Evolutionary conservation across 2,329 filamentous ascomycete genomes (phyloP), one percentile per base, ranked within the genome.

Genomic region (Fusarium nematophilum): DNA sequence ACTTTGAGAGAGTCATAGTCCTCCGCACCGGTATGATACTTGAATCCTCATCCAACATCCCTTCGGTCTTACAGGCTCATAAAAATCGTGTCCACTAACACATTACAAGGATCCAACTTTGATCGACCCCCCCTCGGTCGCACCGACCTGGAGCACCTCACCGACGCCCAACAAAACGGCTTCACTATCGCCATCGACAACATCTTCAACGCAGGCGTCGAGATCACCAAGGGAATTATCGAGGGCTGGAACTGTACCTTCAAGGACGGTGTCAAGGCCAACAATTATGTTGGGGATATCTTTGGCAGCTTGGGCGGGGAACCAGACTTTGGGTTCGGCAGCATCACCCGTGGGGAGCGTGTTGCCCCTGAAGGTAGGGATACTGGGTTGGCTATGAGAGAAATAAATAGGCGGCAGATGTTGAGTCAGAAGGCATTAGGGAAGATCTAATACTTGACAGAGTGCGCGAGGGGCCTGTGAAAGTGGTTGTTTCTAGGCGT

Each of bases 271-370:
- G 73, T 92, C 31, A 70, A 76, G 57, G 75, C 88, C 0, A 76
- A 70, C 2, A 91, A 91, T 66, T 92, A 92, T 65, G 75, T 91
- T 30, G 89, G 89, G 6, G 88, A 91, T 68, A 87, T 92, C 48
- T 88, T 91, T 62, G 89, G 88, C 11, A 87, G 83, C 9, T 74
- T 92, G 4, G 88, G 88, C 2, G 88, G 87, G 2, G 71, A 74
- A 33, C 88, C 88, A 0, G 86, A 90, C 69, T 91, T 90, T 72
- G 88, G 88, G 0, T 81, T 81, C 0, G 83, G 82, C 1, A 82
- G 78, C 55, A 65, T 78, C 27, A 81, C 78, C 0, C 64, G 71
- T 11, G 78, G 78, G 4, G 55, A 66, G 23, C 70, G 65, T 4
- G 68, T 79, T 21, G 56, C 63, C 2, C 56, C 72, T 0, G 59